These are phyloP conservation scores for Pythium sukuiense DNA, from an alignment of 352 stramenopile species.

Conservation along the genomic window DNA sequence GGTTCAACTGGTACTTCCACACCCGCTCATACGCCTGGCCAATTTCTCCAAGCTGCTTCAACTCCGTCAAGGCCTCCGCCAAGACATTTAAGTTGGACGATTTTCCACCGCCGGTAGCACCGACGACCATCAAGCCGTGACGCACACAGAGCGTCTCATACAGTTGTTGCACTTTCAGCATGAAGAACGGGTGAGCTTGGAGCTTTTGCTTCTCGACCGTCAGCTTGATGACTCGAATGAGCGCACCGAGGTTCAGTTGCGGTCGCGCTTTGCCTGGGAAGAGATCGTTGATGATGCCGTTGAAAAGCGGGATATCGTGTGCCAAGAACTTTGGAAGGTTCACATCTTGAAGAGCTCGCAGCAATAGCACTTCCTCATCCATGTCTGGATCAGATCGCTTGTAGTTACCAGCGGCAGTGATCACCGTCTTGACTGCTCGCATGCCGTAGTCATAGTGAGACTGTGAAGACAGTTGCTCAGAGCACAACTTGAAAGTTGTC, in stretches of 20 bases:
- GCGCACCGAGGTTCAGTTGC: conserved; percentile 89
- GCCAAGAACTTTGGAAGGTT: conserved; percentile 96
- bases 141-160: conserved; percentile 95
- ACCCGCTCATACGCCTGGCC: conserved; percentile 88
- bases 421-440: conserved; percentile 95
- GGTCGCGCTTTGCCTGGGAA: conserved; percentile 91
- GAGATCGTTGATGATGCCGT: conserved; percentile 93
- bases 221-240: conserved; percentile 87
- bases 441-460: conserved; percentile 97
- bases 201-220: conserved; percentile 82
- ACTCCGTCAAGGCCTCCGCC: conserved; percentile 78
- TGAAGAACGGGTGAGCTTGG: conserved; percentile 90
- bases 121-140: conserved; percentile 95
- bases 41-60: conserved; percentile 79
- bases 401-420: conserved; percentile 94
- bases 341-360: conserved; percentile 93
- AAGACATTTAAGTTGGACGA: conserved; percentile 87
- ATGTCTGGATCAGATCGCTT: conserved; percentile 92
- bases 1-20: conserved; percentile 89
- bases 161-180: conserved; percentile 93
- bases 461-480: conserved; percentile 93
- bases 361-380: conserved; percentile 92
- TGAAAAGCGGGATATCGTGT: conserved; percentile 94
- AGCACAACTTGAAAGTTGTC: conserved; percentile 95
- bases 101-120: conserved; percentile 92